These are phyloP conservation scores for Blastocystis hominis DNA, from an alignment of 352 stramenopile species.

Conservation along the genomic window DNA sequence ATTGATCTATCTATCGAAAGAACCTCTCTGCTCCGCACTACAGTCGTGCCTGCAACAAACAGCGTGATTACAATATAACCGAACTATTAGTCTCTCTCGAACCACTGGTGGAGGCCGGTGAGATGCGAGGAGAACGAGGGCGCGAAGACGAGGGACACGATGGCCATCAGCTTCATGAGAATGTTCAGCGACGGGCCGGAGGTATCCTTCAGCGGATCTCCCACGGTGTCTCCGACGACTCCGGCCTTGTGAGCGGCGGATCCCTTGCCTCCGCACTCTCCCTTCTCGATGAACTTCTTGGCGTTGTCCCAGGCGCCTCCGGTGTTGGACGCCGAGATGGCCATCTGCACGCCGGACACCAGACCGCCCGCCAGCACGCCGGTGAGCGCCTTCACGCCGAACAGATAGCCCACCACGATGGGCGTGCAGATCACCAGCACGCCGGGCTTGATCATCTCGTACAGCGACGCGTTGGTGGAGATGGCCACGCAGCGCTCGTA, in stretches of 20 bases:
- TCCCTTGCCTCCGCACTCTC: slow-evolving; percentile 77
- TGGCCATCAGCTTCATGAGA: slow-evolving; percentile 99
- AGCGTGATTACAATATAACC: slow-evolving; percentile 4
- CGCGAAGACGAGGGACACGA: slow-evolving; percentile 95
- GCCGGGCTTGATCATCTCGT: slow-evolving; percentile 95
- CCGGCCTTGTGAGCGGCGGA: slow-evolving; percentile 93
- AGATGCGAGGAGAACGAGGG: slow-evolving; percentile 80
- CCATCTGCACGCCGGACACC: slow-evolving; percentile 89
- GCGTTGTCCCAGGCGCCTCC: slow-evolving; percentile 98
- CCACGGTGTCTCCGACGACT: slow-evolving; percentile 93
- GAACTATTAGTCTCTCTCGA: background rate
- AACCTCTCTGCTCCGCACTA: too few relatives aligned
- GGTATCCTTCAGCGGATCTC: slow-evolving; percentile 98
- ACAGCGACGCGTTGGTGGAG: slow-evolving; percentile 90
- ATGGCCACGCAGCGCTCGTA: slow-evolving; percentile 94
- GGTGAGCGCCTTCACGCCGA: slow-evolving; percentile 89
- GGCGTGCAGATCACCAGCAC: slow-evolving; percentile 94
- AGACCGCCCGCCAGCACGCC: slow-evolving; percentile 88
- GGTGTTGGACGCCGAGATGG: slow-evolving; percentile 97
- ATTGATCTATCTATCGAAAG: too few relatives aligned
- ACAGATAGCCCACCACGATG: slow-evolving; percentile 91
- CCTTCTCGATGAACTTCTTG: slow-evolving; percentile 99
- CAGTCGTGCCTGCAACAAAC: background rate
- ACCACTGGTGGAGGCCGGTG: background rate
- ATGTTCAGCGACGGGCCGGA: slow-evolving; percentile 97